Conservation (phyloP, 805 yeast genomes). For the Candida verbasci region DNA sequence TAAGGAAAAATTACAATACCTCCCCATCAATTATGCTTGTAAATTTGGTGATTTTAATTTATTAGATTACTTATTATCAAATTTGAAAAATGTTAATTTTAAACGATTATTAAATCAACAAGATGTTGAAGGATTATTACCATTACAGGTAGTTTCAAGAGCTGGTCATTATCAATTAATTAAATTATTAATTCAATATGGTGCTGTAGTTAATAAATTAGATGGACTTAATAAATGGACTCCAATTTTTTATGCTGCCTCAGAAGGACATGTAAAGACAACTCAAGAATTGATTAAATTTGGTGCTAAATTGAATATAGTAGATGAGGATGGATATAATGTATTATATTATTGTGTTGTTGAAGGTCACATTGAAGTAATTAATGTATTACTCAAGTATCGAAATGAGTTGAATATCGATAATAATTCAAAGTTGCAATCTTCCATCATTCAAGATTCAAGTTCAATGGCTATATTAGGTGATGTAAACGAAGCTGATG, state of each 20-base stretch:
- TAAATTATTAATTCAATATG: slow-evolving; percentile 62
- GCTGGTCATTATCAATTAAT: slow-evolving; percentile 73
- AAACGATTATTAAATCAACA: slow-evolving; percentile 41
- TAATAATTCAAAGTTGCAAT: background rate
- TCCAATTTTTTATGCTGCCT: slow-evolving; percentile 85
- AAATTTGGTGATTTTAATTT: slow-evolving; percentile 73
- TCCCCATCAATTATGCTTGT: slow-evolving; percentile 85
- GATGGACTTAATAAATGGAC: slow-evolving; percentile 94
- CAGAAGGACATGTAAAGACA: slow-evolving; percentile 72
- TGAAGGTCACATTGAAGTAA: slow-evolving; percentile 86
- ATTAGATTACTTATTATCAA: slow-evolving; percentile 55
- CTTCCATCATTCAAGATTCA: background rate
- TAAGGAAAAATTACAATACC: slow-evolving; percentile 54
- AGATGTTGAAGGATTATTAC: slow-evolving; percentile 85
- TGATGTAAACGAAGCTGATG: slow-evolving; percentile 10
- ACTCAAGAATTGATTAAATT: slow-evolving; percentile 65
- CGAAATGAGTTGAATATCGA: slow-evolving; percentile 8
- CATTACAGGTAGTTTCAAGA: slow-evolving; percentile 84
- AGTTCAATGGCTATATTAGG: slow-evolving; percentile 20
- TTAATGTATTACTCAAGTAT: slow-evolving; percentile 59
- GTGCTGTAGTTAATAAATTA: slow-evolving; percentile 66
- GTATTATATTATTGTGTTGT: slow-evolving; percentile 89
- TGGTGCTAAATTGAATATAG: slow-evolving; percentile 64
- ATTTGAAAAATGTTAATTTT: slow-evolving; percentile 17
- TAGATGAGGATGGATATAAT: slow-evolving; percentile 75